Evolutionary conservation across 2,329 filamentous ascomycete genomes (phyloP), one percentile per base, ranked within the genome.

Genomic region (Apiospora rasikravindrae): DNA sequence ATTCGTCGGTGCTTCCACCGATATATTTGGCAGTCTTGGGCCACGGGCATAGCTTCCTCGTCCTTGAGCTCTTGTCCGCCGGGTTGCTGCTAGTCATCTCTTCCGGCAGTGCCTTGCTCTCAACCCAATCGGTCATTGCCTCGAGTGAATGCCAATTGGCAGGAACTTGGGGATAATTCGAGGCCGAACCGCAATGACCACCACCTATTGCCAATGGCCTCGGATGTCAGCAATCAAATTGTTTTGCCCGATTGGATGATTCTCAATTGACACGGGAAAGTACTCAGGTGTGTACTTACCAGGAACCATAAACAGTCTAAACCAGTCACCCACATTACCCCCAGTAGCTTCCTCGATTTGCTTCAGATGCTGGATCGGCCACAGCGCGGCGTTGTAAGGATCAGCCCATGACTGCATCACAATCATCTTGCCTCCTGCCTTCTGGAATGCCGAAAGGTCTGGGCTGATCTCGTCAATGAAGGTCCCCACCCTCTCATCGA

Each of bases 321-420:
- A 78, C 71, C 80, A 83, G 37, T 81, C 79, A 8, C 75, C 73
- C 33, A 82, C 73, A 24, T 80, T 74, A 2, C 72, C 76, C 13
- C 70, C 72, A 7, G 76, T 76, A 33, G 73, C 67, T 24, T 69
- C 49, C 71, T 81, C 74, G 19, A 83, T 74, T 26, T 78, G 75
- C 37, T 78, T 67, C 10, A 80, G 72, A 68, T 83, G 79, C 66
- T 82, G 73, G 67, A 83, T 81, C 14, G 81, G 81, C 81, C 82
- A 83, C 1, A 73, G 76, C 1, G 80, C 78, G 2, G 82, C 79
- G 51, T 82, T 83, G 47, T 76, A 80, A 0, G 78, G 78, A 74
- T 84, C 82, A 0, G 81, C 74, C 82, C 82, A 83, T 68, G 78
- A 82, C 76, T 84, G 83, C 5, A 77, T 79, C 3, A 80, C 79